phyloP scores from a whole-genome alignment of 2,329 filamentous ascomycete genomes.

The Volutella citrinella region DNA sequence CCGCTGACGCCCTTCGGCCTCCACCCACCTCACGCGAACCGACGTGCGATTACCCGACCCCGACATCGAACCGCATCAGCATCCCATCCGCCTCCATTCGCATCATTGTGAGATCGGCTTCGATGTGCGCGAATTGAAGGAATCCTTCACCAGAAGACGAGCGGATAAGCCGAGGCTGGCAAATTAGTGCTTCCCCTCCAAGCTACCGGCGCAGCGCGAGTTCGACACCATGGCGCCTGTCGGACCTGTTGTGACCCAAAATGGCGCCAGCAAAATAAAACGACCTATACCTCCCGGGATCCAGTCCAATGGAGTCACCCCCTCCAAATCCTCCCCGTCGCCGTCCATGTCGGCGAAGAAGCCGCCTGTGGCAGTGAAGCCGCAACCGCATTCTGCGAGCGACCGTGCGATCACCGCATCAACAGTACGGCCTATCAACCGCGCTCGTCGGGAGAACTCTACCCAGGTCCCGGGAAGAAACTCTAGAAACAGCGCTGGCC shows the following conservation, averaged over 20 bases:
- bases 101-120: conserved; percentile 14
- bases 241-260: conserved; percentile 44
- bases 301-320: conserved; percentile 59
- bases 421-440: conserved; percentile 50
- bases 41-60: conserved; percentile 18
- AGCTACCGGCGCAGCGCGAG: conserved; percentile 24
- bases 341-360: conserved; percentile 57
- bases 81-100: conserved; percentile 9
- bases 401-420: conserved; percentile 38
- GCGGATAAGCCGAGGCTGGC: conserved; percentile 13
- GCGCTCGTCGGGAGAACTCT: conserved; percentile 56
- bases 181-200: conserved; percentile 15
- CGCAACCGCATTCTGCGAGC: conserved; percentile 31
- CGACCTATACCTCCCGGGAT: conserved; percentile 64
- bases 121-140: conserved; percentile 21
- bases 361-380: conserved; percentile 43
- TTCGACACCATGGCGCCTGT: conserved; percentile 51
- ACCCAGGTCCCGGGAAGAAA: conserved; percentile 43
- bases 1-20: conserved; percentile 14
- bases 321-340: conserved; percentile 58
- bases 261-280: conserved; percentile 59
- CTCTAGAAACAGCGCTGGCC: conserved; percentile 49
- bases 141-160: conserved; percentile 8
- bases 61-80: conserved; percentile 4
- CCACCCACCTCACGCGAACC: conserved; percentile 20